phyloP scores from a whole-genome alignment of 2,329 filamentous ascomycete genomes.

The Verticillium tricorpus region DNA sequence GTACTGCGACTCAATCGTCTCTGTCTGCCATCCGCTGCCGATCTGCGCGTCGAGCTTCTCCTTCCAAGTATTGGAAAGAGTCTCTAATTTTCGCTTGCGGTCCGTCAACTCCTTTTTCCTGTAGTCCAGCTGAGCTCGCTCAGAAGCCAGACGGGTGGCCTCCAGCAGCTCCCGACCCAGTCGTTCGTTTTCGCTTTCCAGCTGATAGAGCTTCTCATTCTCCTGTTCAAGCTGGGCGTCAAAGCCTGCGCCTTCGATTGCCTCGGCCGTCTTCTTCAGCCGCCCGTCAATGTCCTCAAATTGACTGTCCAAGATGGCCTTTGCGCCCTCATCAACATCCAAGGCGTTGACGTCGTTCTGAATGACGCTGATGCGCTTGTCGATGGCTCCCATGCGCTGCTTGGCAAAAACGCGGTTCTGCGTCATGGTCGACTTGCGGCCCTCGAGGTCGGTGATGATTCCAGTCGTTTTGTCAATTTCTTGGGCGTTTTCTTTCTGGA shows the following conservation, averaged over 20 bases:
- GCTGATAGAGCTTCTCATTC: conserved; percentile 58
- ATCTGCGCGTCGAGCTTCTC: conserved; percentile 64
- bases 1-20: conserved; percentile 67
- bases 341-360: conserved; percentile 70
- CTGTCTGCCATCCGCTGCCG: conserved; percentile 61
- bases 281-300: conserved; percentile 63
- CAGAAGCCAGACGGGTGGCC: conserved; percentile 73
- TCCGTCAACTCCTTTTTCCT: conserved; percentile 76
- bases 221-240: conserved; percentile 66
- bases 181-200: conserved; percentile 69
- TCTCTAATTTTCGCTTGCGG: conserved; percentile 69
- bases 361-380: conserved; percentile 61
- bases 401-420: conserved; percentile 72
- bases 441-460: conserved; percentile 67
- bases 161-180: conserved; percentile 79
- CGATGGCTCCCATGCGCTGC: conserved; percentile 68
- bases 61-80: conserved; percentile 70
- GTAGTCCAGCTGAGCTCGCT: conserved; percentile 78
- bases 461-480: conserved; percentile 71
- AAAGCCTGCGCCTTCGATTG: conserved; percentile 60
- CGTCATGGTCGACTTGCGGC: conserved; percentile 64
- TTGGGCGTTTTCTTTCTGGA: conserved; percentile 68
- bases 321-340: conserved; percentile 78
- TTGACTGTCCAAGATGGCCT: conserved; percentile 70
- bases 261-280: conserved; percentile 58